Evolutionary conservation across 352 stramenopile species (phyloP).

Genomic region (Achlya hypogyna): DNA sequence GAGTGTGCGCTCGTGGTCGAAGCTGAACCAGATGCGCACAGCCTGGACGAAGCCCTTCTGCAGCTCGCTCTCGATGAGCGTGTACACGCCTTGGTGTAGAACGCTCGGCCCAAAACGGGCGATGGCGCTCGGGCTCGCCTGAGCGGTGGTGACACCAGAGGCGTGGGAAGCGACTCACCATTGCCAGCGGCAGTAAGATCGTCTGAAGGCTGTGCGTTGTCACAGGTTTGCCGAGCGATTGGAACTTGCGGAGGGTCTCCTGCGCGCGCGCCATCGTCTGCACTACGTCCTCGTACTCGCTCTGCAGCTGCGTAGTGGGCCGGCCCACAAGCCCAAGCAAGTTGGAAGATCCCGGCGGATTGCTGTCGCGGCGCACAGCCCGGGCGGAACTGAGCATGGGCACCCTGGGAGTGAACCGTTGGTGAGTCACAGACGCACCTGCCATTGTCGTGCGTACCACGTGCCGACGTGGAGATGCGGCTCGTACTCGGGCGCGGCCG

Average conservation of each 20-base stretch:
- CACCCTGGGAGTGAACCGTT: conserved; percentile 29
- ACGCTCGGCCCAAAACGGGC: conserved; percentile 44
- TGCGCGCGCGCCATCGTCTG: conserved; percentile 49
- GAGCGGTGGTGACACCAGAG: not conserved
- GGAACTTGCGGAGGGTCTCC: conserved; percentile 60
- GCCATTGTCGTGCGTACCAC: conserved; percentile 25
- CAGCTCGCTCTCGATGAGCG: conserved; percentile 37
- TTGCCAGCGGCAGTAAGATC: conserved; percentile 43
- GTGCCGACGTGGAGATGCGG: conserved; percentile 72
- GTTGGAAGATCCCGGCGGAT: conserved; percentile 12
- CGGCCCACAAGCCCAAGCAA: conserved; percentile 1
- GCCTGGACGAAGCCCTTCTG: conserved; percentile 53
- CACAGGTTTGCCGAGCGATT: conserved; percentile 38
- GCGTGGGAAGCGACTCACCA: conserved; percentile 12
- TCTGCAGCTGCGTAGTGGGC: conserved; percentile 2
- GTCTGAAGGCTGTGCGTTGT: conserved; percentile 67
- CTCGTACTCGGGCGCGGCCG: conserved; percentile 24
- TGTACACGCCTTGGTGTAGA: conserved; percentile 57
- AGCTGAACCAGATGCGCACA: conserved; percentile 71
- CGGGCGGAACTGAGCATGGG: conserved; percentile 3
- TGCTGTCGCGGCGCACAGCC: conserved; percentile 27
- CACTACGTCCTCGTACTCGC: conserved; percentile 57
- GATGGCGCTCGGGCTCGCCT: conserved; percentile 47
- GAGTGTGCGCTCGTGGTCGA: conserved; percentile 68
- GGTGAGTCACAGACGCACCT: conserved; percentile 40